Percentiles rank a stretch among this genome's conserved stretches.
Evolutionary conservation across 2,329 filamentous ascomycete species (phyloP).

Genomic region (Venturia carpophila): DNA sequence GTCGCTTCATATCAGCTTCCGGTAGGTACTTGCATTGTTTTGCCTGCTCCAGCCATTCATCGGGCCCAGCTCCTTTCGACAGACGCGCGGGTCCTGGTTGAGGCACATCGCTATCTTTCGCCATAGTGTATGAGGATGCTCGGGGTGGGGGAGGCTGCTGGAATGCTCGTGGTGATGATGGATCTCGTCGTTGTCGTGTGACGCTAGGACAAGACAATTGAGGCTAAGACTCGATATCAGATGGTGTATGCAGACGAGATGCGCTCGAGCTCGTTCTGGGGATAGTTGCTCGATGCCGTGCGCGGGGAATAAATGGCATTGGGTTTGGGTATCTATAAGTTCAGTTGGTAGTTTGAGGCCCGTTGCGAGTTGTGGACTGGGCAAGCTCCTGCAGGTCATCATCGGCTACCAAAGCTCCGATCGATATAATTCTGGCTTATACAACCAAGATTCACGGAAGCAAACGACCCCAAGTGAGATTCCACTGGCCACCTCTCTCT

Average conservation of each 20-base stretch:
- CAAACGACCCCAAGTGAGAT: background rate
- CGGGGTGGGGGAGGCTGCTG: background rate
- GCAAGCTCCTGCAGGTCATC: background rate
- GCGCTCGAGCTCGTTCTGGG: background rate
- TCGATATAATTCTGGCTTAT: background rate
- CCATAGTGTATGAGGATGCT: conserved; percentile 32
- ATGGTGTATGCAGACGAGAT: background rate
- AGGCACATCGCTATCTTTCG: conserved; percentile 57
- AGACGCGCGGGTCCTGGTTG: conserved; percentile 86
- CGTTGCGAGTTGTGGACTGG: background rate
- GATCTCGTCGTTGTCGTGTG: conserved; percentile 5
- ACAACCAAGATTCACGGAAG: background rate
- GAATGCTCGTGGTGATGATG: background rate
- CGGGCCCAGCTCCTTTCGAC: conserved; percentile 72
- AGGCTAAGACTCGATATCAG: background rate
- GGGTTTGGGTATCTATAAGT: conserved; percentile 3
- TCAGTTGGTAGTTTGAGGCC: background rate
- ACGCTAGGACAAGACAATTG: background rate
- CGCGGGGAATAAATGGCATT: background rate
- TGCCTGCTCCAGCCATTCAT: conserved; percentile 94
- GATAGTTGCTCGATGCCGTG: background rate
- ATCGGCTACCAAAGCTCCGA: background rate
- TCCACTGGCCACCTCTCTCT: background rate
- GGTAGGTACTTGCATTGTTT: conserved; percentile 97
- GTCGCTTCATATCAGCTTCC: conserved; percentile 93